Evolutionary conservation across 2,329 filamentous ascomycete genomes (phyloP).

Genomic region (Grosmannia serpens): DNA sequence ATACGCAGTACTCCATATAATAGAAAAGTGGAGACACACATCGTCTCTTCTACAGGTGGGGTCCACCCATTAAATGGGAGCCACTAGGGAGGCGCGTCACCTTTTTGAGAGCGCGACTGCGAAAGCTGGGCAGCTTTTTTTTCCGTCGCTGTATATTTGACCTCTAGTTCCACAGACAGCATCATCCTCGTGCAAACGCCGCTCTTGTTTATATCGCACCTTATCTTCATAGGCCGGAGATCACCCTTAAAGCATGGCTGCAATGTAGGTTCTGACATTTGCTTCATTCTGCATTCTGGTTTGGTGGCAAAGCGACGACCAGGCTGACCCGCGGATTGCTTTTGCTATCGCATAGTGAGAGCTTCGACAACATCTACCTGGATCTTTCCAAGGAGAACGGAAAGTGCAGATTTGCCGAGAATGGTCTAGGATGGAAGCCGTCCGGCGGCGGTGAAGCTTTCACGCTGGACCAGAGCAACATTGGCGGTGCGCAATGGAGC

Average conservation of each 20-base stretch:
- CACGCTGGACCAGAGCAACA: conserved; percentile 79
- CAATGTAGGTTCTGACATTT: conserved; percentile 3
- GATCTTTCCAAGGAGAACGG: conserved; percentile 88
- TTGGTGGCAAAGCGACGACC: background rate
- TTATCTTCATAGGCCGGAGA: background rate
- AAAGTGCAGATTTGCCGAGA: conserved; percentile 90
- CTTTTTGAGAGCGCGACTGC: background rate
- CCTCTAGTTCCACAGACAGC: background rate
- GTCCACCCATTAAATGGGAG: background rate
- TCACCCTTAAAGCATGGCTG: conserved; percentile 1
- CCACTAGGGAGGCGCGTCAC: background rate
- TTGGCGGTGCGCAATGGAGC: conserved; percentile 87
- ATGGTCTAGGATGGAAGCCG: conserved; percentile 91
- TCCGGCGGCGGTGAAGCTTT: conserved; percentile 80
- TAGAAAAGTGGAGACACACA: background rate
- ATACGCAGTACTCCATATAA: background rate
- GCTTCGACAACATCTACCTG: conserved; percentile 93
- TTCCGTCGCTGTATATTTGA: background rate
- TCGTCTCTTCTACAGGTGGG: background rate
- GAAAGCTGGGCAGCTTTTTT: background rate
- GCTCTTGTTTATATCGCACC: background rate
- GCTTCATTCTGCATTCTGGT: background rate
- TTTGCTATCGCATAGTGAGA: conserved; percentile 51
- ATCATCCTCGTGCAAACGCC: background rate
- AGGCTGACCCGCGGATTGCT: background rate